Evolutionary conservation across 2,329 filamentous ascomycete species (phyloP).

Genomic region (Colletotrichum theobromicola): DNA sequence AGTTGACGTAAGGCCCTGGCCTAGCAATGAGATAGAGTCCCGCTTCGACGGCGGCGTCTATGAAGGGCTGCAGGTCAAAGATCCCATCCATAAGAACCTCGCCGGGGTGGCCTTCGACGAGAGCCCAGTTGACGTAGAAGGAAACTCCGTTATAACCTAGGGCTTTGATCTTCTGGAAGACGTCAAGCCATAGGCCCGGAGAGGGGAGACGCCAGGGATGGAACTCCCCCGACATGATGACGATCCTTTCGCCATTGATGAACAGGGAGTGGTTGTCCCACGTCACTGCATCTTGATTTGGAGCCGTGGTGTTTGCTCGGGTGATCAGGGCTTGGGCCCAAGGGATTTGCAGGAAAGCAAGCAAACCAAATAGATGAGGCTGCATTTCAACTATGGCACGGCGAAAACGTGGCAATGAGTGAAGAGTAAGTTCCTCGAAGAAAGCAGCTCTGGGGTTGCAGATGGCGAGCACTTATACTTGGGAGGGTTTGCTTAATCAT

Average conservation of each 20-base stretch:
- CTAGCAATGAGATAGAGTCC: conserved; percentile 74
- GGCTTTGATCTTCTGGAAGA: conserved; percentile 78
- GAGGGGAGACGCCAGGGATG: conserved; percentile 60
- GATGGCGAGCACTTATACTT: not conserved
- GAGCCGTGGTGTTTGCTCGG: not conserved
- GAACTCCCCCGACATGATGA: conserved; percentile 76
- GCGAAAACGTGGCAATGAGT: not conserved
- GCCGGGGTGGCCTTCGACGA: conserved; percentile 72
- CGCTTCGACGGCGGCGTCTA: conserved; percentile 69
- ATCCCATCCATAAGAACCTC: conserved; percentile 69
- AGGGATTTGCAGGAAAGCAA: not conserved
- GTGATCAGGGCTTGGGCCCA: not conserved
- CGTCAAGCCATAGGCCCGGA: conserved; percentile 58
- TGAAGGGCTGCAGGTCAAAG: conserved; percentile 72
- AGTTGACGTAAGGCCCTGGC: conserved; percentile 73
- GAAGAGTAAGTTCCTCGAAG: not conserved
- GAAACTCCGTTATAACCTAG: conserved; percentile 75
- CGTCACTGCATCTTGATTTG: conserved; percentile 52
- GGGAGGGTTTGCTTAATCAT: not conserved
- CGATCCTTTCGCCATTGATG: conserved; percentile 70
- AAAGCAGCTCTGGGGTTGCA: not conserved
- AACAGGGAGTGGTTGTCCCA: conserved; percentile 77
- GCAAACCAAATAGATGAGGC: not conserved
- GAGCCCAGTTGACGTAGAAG: conserved; percentile 75
- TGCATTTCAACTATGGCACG: not conserved